Evolutionary conservation across 1,284 basidiomycete genomes (phyloP), one percentile per base, ranked within the genome.

Genomic region (Ganoderma resinaceum): DNA sequence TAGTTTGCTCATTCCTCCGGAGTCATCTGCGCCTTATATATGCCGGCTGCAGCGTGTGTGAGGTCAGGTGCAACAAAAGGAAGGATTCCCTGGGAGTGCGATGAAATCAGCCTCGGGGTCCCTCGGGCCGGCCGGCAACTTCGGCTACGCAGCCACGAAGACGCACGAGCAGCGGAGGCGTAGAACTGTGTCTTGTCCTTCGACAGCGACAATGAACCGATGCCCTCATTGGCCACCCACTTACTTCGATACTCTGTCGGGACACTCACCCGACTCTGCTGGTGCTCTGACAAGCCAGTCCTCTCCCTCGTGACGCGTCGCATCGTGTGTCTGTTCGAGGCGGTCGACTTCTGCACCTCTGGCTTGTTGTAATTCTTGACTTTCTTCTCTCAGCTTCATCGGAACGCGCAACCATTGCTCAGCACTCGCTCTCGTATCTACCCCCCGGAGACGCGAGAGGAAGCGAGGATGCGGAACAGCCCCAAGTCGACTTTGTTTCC

Each of bases 351-450:
- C 37, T n/a, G 8, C n/a, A n/a, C 57, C 3, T 35, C 38, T 40
- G 4, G 37, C n/a, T 40, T 14, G 4, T 40, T 14, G 4, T 59
- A 0, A 12, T 42, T 23, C 46, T 29, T 12, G 37, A 11, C 3
- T 42, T 23, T 37, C 61, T 31, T 8, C 23, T 16, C 52, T 68
- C 73, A 2, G 73, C 71, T 20, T 70, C 64, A 12, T 23, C 66
- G 38, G 43, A 61, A 20, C 68, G 68, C 43, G 77, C 75, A 18
- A 72, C 70, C 7, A 63, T 72, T 53, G 72, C 74, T 23, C 72
- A 71, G 53, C 74, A 73, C 58, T 72, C 73, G 46, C 75, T 67
- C 42, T 69, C 66, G 6, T 67, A 73, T 59, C 77, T 76, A 0
- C 70, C 75, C 3, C 71, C 69, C 2, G 20, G 46, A 73, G 0